Evolutionary conservation across 2,329 filamentous ascomycete species (phyloP), one percentile per base, ranked within the genome.

Genomic region (Waltergamsia citrina): DNA sequence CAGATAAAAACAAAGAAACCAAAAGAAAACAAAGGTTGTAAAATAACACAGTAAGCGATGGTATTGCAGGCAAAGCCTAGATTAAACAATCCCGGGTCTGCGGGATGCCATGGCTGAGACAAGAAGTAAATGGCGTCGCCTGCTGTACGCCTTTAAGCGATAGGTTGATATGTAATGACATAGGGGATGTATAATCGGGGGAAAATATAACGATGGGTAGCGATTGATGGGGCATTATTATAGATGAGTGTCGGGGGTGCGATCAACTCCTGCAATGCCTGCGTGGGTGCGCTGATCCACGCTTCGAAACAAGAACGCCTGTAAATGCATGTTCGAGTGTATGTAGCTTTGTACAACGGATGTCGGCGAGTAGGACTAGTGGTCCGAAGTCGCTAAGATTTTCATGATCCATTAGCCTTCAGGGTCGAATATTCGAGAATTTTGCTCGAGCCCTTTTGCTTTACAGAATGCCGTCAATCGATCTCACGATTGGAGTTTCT

Each of bases 401-500:
- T n/a, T n/a, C n/a, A n/a, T n/a, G n/a, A 27, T 27, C 12, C 16
- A 27, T 15, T 7, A 12, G 25, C 25, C 8, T n/a, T 24, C 22
- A 8, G 22, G 22, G 22, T 24, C 8, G n/a, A 24, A 24, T 24
- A 24, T 24, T 33, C 31, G n/a, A 33, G 21, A 11, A n/a, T 19
- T n/a, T 32, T 32, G n/a, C 16, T 20, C 12, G 14, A n/a, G 21
- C 21, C 21, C 18, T 10, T 15, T 17, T 32, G 8, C 14, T 33
- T 65, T 67, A 87, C 56, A 88, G 63, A 33, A 86, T 65, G 48
- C 87, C 82, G 52, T 85, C 80, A 47, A 90, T 90, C 38, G 80
- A 87, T 37, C 83, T 69, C 33, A 78, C 75, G 40, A 90, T 87
- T 4, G 83, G 81, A 38, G 75, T 77, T 52, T 82, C 80, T 25